phyloP scores from a whole-genome alignment of 169 alveolate genomes.

The Plasmodium malariae region DNA sequence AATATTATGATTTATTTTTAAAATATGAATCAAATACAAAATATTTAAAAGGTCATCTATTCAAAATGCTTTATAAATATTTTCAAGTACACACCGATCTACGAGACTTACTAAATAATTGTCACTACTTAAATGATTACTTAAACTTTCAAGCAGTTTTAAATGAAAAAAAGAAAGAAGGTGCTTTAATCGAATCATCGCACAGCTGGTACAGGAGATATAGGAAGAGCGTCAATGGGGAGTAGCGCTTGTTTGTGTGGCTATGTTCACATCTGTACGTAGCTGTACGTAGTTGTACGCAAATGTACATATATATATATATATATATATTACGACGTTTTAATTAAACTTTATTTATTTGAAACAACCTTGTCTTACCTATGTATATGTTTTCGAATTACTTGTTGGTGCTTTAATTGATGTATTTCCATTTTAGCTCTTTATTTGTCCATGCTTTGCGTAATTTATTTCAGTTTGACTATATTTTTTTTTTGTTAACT shows the following conservation, averaged over 20 bases:
- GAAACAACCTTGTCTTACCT: too few species aligned
- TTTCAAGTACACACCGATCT: conserved; percentile 61
- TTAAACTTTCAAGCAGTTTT: conserved; percentile 20
- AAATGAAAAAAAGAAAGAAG: conserved; percentile 25
- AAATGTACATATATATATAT: too few species aligned
- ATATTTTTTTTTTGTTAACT: not conserved
- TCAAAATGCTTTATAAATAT: conserved; percentile 60
- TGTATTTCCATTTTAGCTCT: not conserved
- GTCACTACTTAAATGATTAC: conserved; percentile 47
- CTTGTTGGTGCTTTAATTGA: too few species aligned
- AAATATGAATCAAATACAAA: conserved; percentile 67
- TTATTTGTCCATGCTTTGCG: not conserved
- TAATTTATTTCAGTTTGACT: not conserved
- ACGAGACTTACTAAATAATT: conserved; percentile 65
- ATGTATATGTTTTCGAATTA: too few species aligned
- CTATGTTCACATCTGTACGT: too few species aligned
- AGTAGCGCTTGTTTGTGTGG: too few species aligned
- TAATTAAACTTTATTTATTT: too few species aligned
- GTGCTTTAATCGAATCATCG: conserved; percentile 22
- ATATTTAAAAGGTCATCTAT: conserved; percentile 70
- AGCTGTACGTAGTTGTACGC: too few species aligned
- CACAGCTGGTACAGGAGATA: conserved; percentile 72
- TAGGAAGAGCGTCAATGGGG: conserved; percentile 31
- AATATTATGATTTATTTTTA: conserved; percentile 63
- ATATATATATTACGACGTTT: too few species aligned